Base-by-base conservation (phyloP, 805 yeast species). In the Clavispora asparagi region DNA sequence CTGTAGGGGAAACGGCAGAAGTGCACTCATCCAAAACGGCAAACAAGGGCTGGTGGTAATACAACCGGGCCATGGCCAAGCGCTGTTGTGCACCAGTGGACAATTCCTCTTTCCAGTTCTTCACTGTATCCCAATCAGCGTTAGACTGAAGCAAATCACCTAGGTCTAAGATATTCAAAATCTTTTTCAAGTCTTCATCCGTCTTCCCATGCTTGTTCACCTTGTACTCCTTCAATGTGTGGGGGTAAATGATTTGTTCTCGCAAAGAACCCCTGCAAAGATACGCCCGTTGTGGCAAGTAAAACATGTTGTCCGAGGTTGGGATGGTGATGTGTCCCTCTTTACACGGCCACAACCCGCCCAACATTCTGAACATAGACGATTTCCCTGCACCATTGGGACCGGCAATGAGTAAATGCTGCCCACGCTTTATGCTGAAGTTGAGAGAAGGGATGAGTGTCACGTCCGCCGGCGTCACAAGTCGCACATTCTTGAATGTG, bases 341-440 rank as follows among this genome's bases (percentile, higher is more conserved):
- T 39, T 76, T 71, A 17, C 90, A 83, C 3, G 94, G 95, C 98
- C 98, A 91, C 54, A 91, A 73, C 0, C 97, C 97, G 45, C 97
- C 97, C 40, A 91, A 75, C 58, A 91, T 79, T 60, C 98, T 78
- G 64, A 91, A 91, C 47, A 91, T 70, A 0, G 97, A 91, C 0
- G 97, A 90, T 67, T 91, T 91, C 26, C 98, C 98, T 52, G 96
- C 87, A 1, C 98, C 98, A 60, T 91, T 91, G 12, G 97, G 97
- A 0, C 98, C 98, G 9, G 92, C 90, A 61, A 91, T 90, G 44
- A 91, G 73, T 42, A 91, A 71, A 64, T 91, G 94, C 43, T 90
- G 83, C 31, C 97, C 97, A 30, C 80, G 85, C 51, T 83, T 78
- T 44, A 91, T 78, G 42, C 83, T 76, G 63, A 91, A 90, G 26